phyloP scores from a whole-genome alignment of 2,329 filamentous ascomycete species.

The Periconia sp. region DNA sequence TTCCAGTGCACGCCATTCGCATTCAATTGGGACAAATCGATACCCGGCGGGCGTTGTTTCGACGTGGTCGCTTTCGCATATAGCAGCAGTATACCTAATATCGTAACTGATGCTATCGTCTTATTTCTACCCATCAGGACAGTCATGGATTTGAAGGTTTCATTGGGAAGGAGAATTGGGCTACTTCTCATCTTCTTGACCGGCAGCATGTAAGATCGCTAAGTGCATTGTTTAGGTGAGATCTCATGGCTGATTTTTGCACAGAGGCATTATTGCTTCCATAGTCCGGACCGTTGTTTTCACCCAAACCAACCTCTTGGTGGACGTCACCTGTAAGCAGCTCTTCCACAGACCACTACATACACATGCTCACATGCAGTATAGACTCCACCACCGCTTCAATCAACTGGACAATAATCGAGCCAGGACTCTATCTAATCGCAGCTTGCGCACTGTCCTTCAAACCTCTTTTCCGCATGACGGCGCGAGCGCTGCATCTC shows the following conservation, averaged over 20 bases:
- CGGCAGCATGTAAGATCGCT: conserved; percentile 29
- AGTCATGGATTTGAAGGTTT: conserved; percentile 27
- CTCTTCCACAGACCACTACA: background rate
- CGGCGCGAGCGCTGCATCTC: conserved; percentile 25
- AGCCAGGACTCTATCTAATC: conserved; percentile 33
- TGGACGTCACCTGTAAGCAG: conserved; percentile 29
- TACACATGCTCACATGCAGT: conserved; percentile 1
- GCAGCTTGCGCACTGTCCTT: conserved; percentile 30
- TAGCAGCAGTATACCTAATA: conserved; percentile 35
- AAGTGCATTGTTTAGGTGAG: background rate
- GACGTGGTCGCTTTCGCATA: conserved; percentile 23
- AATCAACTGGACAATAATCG: conserved; percentile 33
- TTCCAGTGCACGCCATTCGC: conserved; percentile 32
- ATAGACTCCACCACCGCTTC: conserved; percentile 20
- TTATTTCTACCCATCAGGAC: conserved; percentile 28
- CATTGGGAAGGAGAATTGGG: conserved; percentile 21
- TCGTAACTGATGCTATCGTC: conserved; percentile 28
- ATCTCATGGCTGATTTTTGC: background rate
- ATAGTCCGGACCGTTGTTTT: conserved; percentile 32
- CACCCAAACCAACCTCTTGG: conserved; percentile 14
- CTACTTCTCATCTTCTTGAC: conserved; percentile 34
- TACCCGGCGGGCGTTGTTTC: conserved; percentile 29
- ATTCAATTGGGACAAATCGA: conserved; percentile 34
- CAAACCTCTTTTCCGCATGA: conserved; percentile 30
- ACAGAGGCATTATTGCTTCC: conserved; percentile 30